Conservation (phyloP, 345 rosid species). For the Camelina laxa region DNA sequence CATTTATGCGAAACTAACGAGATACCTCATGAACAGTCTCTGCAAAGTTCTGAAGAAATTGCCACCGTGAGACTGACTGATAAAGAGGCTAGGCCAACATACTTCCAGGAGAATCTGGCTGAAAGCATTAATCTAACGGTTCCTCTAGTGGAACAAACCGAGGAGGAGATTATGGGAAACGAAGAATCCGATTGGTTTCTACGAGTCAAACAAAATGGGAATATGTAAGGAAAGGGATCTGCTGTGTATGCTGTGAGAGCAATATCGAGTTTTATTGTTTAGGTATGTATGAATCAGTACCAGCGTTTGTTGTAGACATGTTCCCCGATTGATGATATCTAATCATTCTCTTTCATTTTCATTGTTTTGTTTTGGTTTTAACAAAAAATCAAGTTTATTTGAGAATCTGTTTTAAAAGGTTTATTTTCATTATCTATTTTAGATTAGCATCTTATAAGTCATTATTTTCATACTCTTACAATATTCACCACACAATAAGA, state of each 20-base stretch:
- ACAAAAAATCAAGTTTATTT: no score
- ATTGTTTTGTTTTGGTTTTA: neutral
- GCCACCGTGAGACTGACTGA: conserved; percentile 23
- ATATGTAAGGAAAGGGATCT: conserved; percentile 77
- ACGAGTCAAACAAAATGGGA: conserved; percentile 77
- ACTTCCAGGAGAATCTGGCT: conserved; percentile 44
- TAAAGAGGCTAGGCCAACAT: conserved; percentile 36
- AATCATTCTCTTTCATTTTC: neutral
- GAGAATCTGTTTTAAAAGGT: no score
- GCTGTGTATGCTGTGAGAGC: conserved; percentile 73
- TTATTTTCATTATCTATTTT: no score
- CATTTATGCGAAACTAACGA: conserved; percentile 32
- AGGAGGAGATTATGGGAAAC: conserved; percentile 49
- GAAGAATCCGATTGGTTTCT: conserved; percentile 53
- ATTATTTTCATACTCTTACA: no score
- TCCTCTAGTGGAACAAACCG: conserved; percentile 44
- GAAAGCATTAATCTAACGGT: conserved; percentile 46
- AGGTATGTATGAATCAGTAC: conserved; percentile 55
- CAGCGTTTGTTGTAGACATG: neutral
- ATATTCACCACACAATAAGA: no score
- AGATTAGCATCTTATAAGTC: no score
- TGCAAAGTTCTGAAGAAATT: conserved; percentile 43
- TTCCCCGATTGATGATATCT: conserved; percentile 6
- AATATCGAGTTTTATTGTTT: conserved; percentile 79
- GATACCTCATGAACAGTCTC: conserved; percentile 41